Evolutionary conservation across 1,139 yeast genomes (phyloP).

Genomic region (Geotrichum histeridarum): DNA sequence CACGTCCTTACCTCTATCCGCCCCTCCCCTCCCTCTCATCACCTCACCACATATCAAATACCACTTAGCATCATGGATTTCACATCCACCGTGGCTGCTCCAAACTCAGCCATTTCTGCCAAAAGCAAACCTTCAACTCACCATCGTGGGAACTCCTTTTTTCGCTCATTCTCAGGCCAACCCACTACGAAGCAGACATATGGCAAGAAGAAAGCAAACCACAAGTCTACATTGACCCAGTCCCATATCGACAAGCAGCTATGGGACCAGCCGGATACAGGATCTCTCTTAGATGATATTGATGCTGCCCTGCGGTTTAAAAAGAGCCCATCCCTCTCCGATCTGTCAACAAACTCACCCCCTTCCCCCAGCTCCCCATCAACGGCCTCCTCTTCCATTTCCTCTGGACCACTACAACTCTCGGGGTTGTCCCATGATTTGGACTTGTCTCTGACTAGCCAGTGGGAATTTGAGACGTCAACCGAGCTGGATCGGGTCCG

Average conservation of each 20-base stretch:
- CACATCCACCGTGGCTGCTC: background rate
- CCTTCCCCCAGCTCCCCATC: constrained; percentile 13
- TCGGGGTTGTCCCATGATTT: background rate
- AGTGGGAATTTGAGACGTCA: constrained; percentile 6
- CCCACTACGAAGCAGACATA: constrained; percentile 20
- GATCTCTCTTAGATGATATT: constrained; percentile 10
- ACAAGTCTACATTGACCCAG: constrained; percentile 25
- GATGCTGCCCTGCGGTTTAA: constrained; percentile 21
- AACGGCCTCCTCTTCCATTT: constrained; percentile 19
- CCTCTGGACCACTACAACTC: constrained; percentile 8
- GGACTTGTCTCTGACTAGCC: background rate
- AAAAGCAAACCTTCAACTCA: constrained; percentile 1
- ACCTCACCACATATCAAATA: background rate
- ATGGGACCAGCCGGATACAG: constrained; percentile 24
- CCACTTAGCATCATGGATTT: background rate
- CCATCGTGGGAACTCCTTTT: constrained; percentile 10
- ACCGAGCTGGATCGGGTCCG: constrained; percentile 10
- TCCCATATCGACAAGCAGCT: constrained; percentile 25
- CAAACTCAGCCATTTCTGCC: background rate
- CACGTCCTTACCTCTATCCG: background rate
- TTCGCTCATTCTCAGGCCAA: constrained; percentile 9
- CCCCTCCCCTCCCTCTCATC: background rate
- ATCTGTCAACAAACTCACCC: constrained; percentile 19
- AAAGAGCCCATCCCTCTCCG: constrained; percentile 30
- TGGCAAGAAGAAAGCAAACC: constrained; percentile 24